Evolutionary conservation across 2,329 filamentous ascomycete species (phyloP).

Genomic region (Parastagonospora nodorum): DNA sequence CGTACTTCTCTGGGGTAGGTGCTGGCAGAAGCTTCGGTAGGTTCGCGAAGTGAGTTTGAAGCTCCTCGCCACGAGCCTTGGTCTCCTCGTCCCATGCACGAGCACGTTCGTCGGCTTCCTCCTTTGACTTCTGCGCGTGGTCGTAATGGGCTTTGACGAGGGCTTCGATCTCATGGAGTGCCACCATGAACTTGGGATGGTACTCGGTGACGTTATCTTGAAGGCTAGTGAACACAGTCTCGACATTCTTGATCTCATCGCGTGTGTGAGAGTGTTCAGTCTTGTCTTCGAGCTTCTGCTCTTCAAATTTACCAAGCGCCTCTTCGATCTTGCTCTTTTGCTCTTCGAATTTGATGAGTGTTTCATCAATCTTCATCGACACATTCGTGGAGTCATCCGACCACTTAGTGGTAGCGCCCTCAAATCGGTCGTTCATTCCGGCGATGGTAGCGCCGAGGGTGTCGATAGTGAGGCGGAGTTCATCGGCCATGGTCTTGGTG

Average conservation of each 20-base stretch:
- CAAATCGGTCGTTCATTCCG: slow-evolving; percentile 64
- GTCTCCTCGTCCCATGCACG: slow-evolving; percentile 51
- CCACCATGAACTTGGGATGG: slow-evolving; percentile 85
- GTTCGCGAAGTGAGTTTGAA: slow-evolving; percentile 48
- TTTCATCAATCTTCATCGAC: slow-evolving; percentile 80
- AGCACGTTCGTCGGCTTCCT: slow-evolving; percentile 50
- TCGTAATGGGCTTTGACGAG: slow-evolving; percentile 88
- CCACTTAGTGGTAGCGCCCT: slow-evolving; percentile 84
- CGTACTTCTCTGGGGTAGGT: slow-evolving; percentile 56
- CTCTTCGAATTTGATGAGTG: slow-evolving; percentile 76
- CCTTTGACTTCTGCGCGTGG: slow-evolving; percentile 70
- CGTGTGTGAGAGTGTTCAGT: slow-evolving; percentile 82
- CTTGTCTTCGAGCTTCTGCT: slow-evolving; percentile 75
- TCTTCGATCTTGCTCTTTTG: slow-evolving; percentile 78
- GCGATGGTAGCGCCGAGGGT: slow-evolving; percentile 72
- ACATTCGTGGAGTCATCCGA: slow-evolving; percentile 86
- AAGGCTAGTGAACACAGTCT: slow-evolving; percentile 73
- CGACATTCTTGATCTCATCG: slow-evolving; percentile 76
- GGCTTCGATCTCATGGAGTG: slow-evolving; percentile 82
- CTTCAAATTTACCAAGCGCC: slow-evolving; percentile 75
- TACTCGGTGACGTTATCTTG: slow-evolving; percentile 80
- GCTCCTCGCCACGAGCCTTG: slow-evolving; percentile 49
- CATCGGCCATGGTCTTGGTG: slow-evolving; percentile 82
- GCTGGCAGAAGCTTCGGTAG: slow-evolving; percentile 53
- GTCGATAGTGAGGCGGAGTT: slow-evolving; percentile 84